Base-by-base conservation (phyloP, 345 rosid genomes). In the Moricandia arvensis region DNA sequence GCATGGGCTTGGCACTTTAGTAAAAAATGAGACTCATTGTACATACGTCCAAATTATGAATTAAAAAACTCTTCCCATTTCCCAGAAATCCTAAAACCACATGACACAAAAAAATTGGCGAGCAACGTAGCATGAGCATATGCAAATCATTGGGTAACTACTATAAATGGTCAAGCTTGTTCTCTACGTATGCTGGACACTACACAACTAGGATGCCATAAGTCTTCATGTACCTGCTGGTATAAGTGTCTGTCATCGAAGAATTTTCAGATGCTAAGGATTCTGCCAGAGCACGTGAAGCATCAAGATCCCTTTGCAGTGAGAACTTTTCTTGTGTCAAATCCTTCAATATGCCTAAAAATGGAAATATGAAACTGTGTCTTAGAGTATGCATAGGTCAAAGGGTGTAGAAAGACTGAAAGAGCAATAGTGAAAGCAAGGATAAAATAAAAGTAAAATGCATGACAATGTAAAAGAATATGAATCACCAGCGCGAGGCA, bases 281-380 rank as follows among this genome's bases (percentile, higher is more conserved):
- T 84, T 89, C 97, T n/a, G 99, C 89, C 74, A 96, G 85, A 54
- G 88, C 74, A 73, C 88, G 91, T 57, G 99, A 93, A 77, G 96
- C 93, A 82, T 96, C 99, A 60, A 96, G 96, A 75, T 97, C 93
- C 85, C 97, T 86, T 88, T 91, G 97, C 85, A 96, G 79, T 63
- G 96, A 85, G 82, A 89, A 96, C 71, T 93, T 96, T 83, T 96
- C 98, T 78, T 84, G 97, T 17, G 99, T 96, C 84, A 96, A 82
- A 81, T 96, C 99, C 84, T 96, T 96, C 98, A 79, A 96, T 96
- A 82, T 93, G 93, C 99, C 99, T 96, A 83, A 86, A 85, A 8
- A 63, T 33, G 66, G 57, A 47, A 27, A 62, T 60, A 55, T 63
- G 71, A 73, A 73, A 58, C 60, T 4, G 8, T 11, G 21, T 16